Conservation (phyloP, 768 basidiomycete genomes). For the Boletus vermiculosoides region DNA sequence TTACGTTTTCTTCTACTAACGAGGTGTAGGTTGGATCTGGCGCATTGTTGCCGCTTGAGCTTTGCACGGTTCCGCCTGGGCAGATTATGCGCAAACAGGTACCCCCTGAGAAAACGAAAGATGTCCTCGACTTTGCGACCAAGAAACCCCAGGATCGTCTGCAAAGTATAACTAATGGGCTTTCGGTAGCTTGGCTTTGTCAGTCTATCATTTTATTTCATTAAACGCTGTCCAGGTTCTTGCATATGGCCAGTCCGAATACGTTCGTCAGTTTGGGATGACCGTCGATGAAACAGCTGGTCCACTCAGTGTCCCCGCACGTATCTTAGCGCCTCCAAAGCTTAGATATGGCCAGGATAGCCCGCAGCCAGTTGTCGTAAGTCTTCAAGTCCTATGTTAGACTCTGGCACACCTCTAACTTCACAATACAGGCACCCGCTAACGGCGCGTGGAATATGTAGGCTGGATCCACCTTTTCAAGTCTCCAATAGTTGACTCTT, state of each 20-base stretch:
- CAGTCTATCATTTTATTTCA: background rate
- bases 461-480: slow-evolving; percentile 12
- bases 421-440: slow-evolving; percentile 44
- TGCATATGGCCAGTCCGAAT: slow-evolving; percentile 71
- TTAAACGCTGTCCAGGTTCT: slow-evolving; percentile 42
- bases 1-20: slow-evolving; percentile 21
- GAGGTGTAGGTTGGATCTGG: slow-evolving; percentile 52
- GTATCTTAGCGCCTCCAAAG: slow-evolving; percentile 61
- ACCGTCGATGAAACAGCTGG: slow-evolving; percentile 47
- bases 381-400: slow-evolving; percentile 18
- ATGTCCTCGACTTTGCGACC: slow-evolving; percentile 65
- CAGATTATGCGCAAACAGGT: slow-evolving; percentile 75
- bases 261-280: slow-evolving; percentile 74
- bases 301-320: slow-evolving; percentile 58
- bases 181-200: slow-evolving; percentile 40
- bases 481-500: slow-evolving; percentile 3
- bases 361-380: slow-evolving; percentile 55
- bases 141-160: slow-evolving; percentile 60
- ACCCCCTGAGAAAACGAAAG: slow-evolving; percentile 61
- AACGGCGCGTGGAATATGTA: slow-evolving; percentile 83
- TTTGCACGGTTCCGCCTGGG: slow-evolving; percentile 58
- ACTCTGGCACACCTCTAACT: slow-evolving; percentile 2
- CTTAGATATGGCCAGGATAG: slow-evolving; percentile 63
- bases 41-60: slow-evolving; percentile 66
- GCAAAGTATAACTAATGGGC: slow-evolving; percentile 49